Evolutionary conservation across 306 rosid species (phyloP), one percentile per base, ranked within the genome.

Genomic region (Psophocarpus tetragonolobus): DNA sequence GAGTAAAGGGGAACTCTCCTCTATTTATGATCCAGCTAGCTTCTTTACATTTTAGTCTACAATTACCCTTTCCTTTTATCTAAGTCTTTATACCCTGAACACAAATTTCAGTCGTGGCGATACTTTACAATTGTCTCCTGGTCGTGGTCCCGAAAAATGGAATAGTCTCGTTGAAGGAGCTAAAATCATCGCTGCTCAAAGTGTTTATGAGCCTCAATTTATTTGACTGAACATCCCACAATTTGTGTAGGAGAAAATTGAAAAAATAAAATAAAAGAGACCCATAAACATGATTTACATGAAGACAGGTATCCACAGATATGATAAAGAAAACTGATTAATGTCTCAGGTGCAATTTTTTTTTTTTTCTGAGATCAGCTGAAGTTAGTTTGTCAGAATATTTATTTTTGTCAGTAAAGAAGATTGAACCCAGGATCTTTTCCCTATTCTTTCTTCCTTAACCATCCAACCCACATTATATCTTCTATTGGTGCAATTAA

Each of bases 71-170:
- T 26, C 3, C 17, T 17, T 26, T 17, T 29, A 41, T 21, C 73
- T 44, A 13, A 21, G 13, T 33, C 42, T 33, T 9, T 33, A 61
- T 32, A 33, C 15, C 38, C 27, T 2, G 35, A 38, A 38, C 71
- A 38, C 44, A 66, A 21, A 66, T 20, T 20, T 21, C 13, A 1
- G 5, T 45, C 3, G n/a, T 24, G 36, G 14, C 12, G 12, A 21
- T 21, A 9, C 48, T 30, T 33, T 5, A 20, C 21, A 35, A 12
- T 15, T 20, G 7, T 50, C 68, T 33, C 64, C 35, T 26, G 10
- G 48, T 62, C 70, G 45, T 62, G 79, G 79, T 75, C 79, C 79
- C 63, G 11, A 18, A 32, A 32, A 47, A 50, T 42, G 35, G 79
- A 74, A 60, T 48, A 9, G 36, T 76, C 36, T 1, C 27, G 13